Evolutionary conservation across 1,284 basidiomycete genomes (phyloP), one percentile per base, ranked within the genome.

Genomic region (Malassezia slooffiae): DNA sequence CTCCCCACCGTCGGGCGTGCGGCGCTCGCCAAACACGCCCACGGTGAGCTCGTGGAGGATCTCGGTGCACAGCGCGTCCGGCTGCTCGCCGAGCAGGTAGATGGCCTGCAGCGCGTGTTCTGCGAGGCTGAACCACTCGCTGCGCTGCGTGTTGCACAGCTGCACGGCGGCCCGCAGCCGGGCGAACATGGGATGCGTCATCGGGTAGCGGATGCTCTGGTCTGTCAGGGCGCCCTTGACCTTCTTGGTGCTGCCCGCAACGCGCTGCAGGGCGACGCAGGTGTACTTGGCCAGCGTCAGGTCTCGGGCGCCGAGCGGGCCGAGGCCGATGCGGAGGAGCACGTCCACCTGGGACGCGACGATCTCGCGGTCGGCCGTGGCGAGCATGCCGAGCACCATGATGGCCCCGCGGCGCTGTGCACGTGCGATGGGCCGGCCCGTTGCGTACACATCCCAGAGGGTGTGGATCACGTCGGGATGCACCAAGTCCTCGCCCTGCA

Each of bases 71-170:
- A 96, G 74, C 1, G 77, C 71, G 65, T 96, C 91, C 0, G 91
- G 93, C 60, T 91, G 88, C 61, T 95, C 86, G 16, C 85, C 89
- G 1, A 97, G 78, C 0, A 84, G 80, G 62, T 96, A 97, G 43
- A 95, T 83, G 0, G 91, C 89, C 67, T 97, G 95, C 71, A 99
- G 81, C 4, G 83, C 86, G 70, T 97, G 88, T 68, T 99, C 91
- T 0, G 93, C 87, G 73, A 96, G 80, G 10, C 82, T 81, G 65
- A 97, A 95, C 76, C 75, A 76, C 21, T 54, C 52, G 23, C 34
- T 48, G 6, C 41, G 40, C 33, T 34, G 27, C n/a, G n/a, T n/a
- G n/a, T n/a, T n/a, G n/a, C n/a, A n/a, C 48, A 52, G 52, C 40
- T 55, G 42, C 26, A 58, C 34, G 35, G 93, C 77, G 2, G 83